These are phyloP conservation scores for Acer negundo DNA, from an alignment of 345 rosid genomes.

Conservation along the genomic window DNA sequence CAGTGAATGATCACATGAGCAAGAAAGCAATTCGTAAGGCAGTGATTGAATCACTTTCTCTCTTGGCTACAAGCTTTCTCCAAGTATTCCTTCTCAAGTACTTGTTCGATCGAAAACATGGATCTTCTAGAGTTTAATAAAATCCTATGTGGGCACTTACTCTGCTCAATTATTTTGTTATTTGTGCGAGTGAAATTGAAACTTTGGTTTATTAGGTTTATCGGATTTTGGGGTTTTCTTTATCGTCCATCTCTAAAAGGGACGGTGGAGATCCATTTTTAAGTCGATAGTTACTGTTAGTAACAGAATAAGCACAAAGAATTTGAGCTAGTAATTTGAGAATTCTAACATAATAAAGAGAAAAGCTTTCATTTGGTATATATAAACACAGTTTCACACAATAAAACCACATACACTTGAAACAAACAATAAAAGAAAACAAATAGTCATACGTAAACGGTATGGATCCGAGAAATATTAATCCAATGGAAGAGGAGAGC, in stretches of 20 bases:
- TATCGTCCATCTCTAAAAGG: no score
- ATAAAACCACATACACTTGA: conserved; percentile 17
- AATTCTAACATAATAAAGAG: neutral
- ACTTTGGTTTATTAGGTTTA: no score
- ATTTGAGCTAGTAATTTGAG: neutral
- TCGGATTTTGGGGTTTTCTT: no score
- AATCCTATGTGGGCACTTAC: neutral
- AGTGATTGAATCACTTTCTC: conserved; percentile 57
- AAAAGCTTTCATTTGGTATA: neutral
- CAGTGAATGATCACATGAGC: conserved; percentile 71
- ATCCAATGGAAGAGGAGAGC: conserved; percentile 2
- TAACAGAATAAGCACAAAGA: neutral
- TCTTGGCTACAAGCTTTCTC: conserved; percentile 57
- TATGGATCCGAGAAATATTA: neutral
- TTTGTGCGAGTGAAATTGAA: no score
- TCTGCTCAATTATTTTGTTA: neutral
- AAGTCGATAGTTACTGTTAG: neutral
- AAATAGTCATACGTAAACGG: neutral
- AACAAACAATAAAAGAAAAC: conserved; percentile 16
- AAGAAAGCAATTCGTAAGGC: conserved; percentile 69
- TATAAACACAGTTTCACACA: conserved; percentile 12
- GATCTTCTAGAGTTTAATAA: conserved; percentile 56
- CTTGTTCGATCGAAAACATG: conserved; percentile 68
- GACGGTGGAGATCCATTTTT: neutral
- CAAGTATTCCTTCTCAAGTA: conserved; percentile 72